Evolutionary conservation across 208 protist species (phyloP).

Genomic region (Porcisia hertigi): DNA sequence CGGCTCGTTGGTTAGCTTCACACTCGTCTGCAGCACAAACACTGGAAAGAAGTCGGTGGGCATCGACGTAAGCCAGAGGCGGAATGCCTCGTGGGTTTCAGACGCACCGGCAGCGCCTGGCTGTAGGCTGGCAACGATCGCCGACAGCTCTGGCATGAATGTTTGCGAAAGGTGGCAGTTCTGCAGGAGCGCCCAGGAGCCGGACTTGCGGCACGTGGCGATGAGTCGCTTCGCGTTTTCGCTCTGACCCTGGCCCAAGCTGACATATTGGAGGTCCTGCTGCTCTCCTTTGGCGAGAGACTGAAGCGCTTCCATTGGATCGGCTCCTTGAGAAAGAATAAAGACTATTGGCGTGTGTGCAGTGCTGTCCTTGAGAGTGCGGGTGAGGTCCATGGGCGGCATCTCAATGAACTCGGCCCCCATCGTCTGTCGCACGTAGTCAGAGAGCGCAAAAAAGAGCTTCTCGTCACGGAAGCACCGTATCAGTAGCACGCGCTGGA

Average conservation of each 20-base stretch:
- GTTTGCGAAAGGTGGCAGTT: slow-evolving; percentile 97
- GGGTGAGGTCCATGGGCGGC: slow-evolving; percentile 92
- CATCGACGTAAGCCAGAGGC: slow-evolving; percentile 99
- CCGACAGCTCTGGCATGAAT: slow-evolving; percentile 97
- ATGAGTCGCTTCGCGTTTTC: slow-evolving; percentile 96
- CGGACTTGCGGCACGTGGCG: slow-evolving; percentile 82
- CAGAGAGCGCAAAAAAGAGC: slow-evolving; percentile 87
- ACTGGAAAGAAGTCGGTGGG: slow-evolving; percentile 97
- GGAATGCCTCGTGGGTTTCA: slow-evolving; percentile 90
- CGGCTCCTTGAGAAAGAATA: slow-evolving; percentile 96
- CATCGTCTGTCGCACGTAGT: slow-evolving; percentile 92
- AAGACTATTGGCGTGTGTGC: slow-evolving; percentile 95
- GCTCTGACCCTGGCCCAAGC: slow-evolving; percentile 97
- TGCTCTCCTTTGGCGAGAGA: slow-evolving; percentile 88
- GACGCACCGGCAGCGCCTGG: slow-evolving; percentile 19
- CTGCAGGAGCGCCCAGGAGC: slow-evolving; percentile 96
- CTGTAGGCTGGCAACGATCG: slow-evolving; percentile 87
- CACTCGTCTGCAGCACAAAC: slow-evolving; percentile 96
- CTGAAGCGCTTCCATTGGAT: slow-evolving; percentile 94
- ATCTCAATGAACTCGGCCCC: slow-evolving; percentile 93
- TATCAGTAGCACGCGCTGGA: slow-evolving; percentile 94
- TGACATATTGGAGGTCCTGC: slow-evolving; percentile 88
- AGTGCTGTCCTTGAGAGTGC: slow-evolving; percentile 86
- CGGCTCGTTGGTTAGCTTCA: slow-evolving; percentile 98
- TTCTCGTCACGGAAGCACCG: slow-evolving; percentile 95